Evolutionary conservation across 495 filamentous ascomycete genomes (phyloP).

Genomic region (Aspergillus funiculosus): DNA sequence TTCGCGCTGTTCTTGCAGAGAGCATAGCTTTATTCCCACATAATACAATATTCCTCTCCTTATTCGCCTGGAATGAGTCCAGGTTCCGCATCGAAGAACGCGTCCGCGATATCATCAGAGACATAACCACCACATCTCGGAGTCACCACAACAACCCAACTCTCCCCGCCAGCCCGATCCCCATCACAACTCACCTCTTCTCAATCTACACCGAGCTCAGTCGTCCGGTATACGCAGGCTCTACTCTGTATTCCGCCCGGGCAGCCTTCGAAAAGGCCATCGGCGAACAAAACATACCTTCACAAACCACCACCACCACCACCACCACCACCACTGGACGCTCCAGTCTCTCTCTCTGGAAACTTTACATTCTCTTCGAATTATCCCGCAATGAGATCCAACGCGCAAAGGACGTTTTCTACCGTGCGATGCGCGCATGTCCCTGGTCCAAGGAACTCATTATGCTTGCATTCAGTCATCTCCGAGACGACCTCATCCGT

Average conservation of each 20-base stretch:
- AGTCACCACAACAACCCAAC: conserved; percentile 14
- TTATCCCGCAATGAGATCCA: conserved; percentile 27
- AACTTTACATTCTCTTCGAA: conserved; percentile 58
- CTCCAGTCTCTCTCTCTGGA: conserved; percentile 55
- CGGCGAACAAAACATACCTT: conserved; percentile 21
- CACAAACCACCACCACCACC: conserved; percentile 32
- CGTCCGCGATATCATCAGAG: conserved; percentile 53
- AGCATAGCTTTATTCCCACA: conserved; percentile 60
- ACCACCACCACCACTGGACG: conserved; percentile 30
- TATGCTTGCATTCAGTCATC: conserved; percentile 55
- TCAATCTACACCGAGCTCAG: conserved; percentile 60
- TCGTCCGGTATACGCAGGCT: conserved; percentile 36
- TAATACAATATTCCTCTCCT: conserved; percentile 71
- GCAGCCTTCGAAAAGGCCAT: conserved; percentile 69
- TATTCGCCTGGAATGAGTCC: conserved; percentile 66
- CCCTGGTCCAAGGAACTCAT: conserved; percentile 71
- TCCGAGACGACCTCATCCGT: conserved; percentile 26
- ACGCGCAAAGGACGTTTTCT: conserved; percentile 45
- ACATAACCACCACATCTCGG: conserved; percentile 33
- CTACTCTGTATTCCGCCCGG: conserved; percentile 55
- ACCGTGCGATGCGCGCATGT: conserved; percentile 52
- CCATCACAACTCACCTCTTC: conserved; percentile 52
- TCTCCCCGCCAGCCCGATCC: conserved; percentile 31
- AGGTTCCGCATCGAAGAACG: conserved; percentile 66
- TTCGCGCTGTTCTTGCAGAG: conserved; percentile 54